These are phyloP conservation scores for Pichia ethanolica DNA, from an alignment of 805 yeast genomes.

Conservation along the genomic window DNA sequence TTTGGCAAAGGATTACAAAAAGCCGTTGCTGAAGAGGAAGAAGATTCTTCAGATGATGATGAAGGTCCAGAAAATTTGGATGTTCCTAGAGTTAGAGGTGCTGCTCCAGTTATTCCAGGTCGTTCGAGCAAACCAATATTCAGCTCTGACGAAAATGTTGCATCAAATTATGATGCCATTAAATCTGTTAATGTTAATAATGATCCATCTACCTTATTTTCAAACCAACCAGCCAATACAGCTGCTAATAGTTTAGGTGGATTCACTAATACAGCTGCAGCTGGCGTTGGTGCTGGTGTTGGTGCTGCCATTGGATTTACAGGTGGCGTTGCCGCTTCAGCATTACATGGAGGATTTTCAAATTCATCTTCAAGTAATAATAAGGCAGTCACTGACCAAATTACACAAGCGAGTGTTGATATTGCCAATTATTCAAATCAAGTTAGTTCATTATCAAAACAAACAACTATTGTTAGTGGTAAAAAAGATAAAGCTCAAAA, in stretches of 20 bases:
- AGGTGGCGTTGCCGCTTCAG: background rate
- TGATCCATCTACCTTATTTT: conserved; percentile 8
- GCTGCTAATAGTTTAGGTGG: conserved; percentile 5
- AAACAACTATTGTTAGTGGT: conserved; percentile 61
- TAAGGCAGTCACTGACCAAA: conserved; percentile 40
- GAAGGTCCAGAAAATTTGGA: conserved; percentile 31
- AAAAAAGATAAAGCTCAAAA: conserved; percentile 69
- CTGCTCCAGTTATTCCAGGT: conserved; percentile 30
- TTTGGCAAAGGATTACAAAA: conserved; percentile 71
- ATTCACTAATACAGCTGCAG: conserved; percentile 6
- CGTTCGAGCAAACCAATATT: conserved; percentile 30
- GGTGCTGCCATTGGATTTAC: conserved; percentile 9
- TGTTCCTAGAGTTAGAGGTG: conserved; percentile 15
- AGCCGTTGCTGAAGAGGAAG: conserved; percentile 16
- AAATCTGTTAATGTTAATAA: conserved; percentile 10
- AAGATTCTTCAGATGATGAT: conserved; percentile 26
- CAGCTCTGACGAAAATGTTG: conserved; percentile 16
- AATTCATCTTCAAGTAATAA: background rate
- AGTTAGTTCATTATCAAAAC: conserved; percentile 67
- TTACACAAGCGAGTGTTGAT: conserved; percentile 76
- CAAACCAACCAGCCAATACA: conserved; percentile 13
- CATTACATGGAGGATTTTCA: background rate
- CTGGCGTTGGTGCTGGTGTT: conserved; percentile 2
- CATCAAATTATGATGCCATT: conserved; percentile 43
- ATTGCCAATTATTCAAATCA: conserved; percentile 83